Percentiles rank a stretch among this genome's conserved stretches.
These are phyloP conservation scores for Sugiyamaella marilandica DNA, from an alignment of 805 yeast species.

Conservation along the genomic window DNA sequence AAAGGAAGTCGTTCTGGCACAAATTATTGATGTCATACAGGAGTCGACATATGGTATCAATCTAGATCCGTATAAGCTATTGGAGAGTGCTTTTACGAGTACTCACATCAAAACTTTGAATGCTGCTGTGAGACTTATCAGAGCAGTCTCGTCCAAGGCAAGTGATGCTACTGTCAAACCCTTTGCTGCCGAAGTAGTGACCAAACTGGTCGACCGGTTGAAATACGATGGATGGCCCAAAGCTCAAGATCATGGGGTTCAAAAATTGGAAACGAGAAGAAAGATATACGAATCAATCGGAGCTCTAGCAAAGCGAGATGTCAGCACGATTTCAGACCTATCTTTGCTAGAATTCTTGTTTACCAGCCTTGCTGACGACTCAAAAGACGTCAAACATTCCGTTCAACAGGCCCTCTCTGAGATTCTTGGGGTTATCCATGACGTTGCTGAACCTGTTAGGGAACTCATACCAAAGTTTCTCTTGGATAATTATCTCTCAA, in stretches of 20 bases:
- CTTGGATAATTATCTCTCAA: conserved; percentile 33
- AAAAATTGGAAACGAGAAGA: conserved; percentile 19
- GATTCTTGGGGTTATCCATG: conserved; percentile 46
- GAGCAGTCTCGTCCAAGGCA: conserved; percentile 46
- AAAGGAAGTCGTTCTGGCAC: conserved; percentile 49
- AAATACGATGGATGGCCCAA: conserved; percentile 32
- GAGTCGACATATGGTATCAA: conserved; percentile 51
- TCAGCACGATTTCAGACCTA: conserved; percentile 33
- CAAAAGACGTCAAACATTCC: conserved; percentile 55
- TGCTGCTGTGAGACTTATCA: conserved; percentile 56
- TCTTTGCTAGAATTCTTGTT: conserved; percentile 46
- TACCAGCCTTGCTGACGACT: conserved; percentile 62
- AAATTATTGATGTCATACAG: conserved; percentile 45
- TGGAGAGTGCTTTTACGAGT: conserved; percentile 51
- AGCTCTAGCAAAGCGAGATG: conserved; percentile 45
- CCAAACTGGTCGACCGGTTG: conserved; percentile 23
- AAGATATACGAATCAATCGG: conserved; percentile 76
- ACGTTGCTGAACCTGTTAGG: conserved; percentile 33
- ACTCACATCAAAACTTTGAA: conserved; percentile 49
- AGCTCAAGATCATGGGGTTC: conserved; percentile 6
- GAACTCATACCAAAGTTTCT: conserved; percentile 39
- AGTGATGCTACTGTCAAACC: conserved; percentile 24
- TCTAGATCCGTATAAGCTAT: conserved; percentile 42
- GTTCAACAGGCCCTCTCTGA: conserved; percentile 68
- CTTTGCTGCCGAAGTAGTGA: conserved; percentile 17